phyloP scores from a whole-genome alignment of 305 asterid genomes.

The Monarda citriodora region DNA sequence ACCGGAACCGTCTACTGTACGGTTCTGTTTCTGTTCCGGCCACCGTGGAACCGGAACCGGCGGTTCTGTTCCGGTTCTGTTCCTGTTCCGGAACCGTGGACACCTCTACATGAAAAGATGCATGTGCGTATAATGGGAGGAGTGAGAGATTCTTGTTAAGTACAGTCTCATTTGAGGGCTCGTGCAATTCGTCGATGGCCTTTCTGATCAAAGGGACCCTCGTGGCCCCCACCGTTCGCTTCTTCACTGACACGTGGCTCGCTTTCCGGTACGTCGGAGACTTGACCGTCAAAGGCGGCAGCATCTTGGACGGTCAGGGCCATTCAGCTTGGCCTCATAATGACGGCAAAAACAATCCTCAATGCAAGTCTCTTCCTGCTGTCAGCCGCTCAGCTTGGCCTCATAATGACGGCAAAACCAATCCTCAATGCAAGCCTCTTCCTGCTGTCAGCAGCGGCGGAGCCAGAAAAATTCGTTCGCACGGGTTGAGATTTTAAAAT shows the following conservation, averaged over 20 bases:
- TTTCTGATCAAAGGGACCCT: slow-evolving; percentile 49
- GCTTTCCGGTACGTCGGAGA: slow-evolving; percentile 45
- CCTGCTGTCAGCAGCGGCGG: slow-evolving; percentile 82
- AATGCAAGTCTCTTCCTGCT: slow-evolving; percentile 59
- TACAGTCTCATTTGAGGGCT: slow-evolving; percentile 47
- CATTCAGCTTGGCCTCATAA: slow-evolving; percentile 70
- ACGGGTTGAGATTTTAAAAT: too few relatives aligned
- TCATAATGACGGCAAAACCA: slow-evolving; percentile 59
- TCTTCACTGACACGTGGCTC: slow-evolving; percentile 61
- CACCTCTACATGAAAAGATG: slow-evolving; percentile 75
- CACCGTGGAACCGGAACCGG: too few relatives aligned
- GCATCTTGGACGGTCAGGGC: slow-evolving; percentile 79
- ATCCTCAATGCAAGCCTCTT: slow-evolving; percentile 46
- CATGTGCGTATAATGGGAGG: slow-evolving; percentile 48
- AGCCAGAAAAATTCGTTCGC: too few relatives aligned
- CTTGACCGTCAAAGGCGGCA: slow-evolving; percentile 66
- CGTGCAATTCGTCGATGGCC: slow-evolving; percentile 39
- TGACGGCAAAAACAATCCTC: slow-evolving; percentile 45
- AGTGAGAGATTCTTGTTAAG: slow-evolving; percentile 55
- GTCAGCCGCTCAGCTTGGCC: slow-evolving; percentile 81
- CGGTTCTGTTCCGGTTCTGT: too few relatives aligned
- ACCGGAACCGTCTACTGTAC: too few relatives aligned
- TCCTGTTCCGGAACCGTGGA: too few relatives aligned
- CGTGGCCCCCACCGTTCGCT: slow-evolving; percentile 40
- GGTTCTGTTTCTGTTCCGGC: too few relatives aligned